These are phyloP conservation scores for Tuber borchii DNA, from an alignment of 495 filamentous ascomycete genomes.

Conservation along the genomic window DNA sequence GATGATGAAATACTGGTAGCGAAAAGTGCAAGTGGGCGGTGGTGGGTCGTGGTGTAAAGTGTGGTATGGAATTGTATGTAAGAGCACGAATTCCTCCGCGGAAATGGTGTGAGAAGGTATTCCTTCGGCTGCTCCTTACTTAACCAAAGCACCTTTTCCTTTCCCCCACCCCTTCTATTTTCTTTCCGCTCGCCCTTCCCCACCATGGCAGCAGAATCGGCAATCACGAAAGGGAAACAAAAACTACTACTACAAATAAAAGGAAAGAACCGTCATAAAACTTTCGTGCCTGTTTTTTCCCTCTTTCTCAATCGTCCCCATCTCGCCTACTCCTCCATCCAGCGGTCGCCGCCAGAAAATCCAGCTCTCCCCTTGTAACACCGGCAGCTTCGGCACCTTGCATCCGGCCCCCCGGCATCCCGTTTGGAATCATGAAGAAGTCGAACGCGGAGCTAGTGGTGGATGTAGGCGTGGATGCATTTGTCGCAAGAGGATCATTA, in stretches of 20 bases:
- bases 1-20: constrained; percentile 1
- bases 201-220: not conserved
- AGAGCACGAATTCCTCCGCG: not conserved
- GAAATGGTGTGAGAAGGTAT: not conserved
- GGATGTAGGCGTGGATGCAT: constrained; percentile 36
- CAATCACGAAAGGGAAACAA: not conserved
- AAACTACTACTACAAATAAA: constrained; percentile 1
- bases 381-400: constrained; percentile 27
- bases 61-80: not conserved
- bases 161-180: not conserved
- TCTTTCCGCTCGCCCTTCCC: not conserved
- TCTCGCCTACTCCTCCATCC: constrained; percentile 32
- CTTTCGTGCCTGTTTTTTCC: not conserved
- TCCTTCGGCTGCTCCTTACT: not conserved
- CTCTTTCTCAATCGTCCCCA: constrained; percentile 23
- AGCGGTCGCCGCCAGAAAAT: constrained; percentile 30
- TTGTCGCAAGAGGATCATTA: constrained; percentile 32
- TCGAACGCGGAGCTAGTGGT: constrained; percentile 36
- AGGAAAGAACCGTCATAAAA: not conserved
- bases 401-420: constrained; percentile 22
- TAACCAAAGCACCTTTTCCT: not conserved
- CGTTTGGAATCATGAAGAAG: constrained; percentile 41
- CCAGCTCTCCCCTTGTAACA: constrained; percentile 27
- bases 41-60: not conserved
- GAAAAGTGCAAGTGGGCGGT: not conserved